Base-by-base conservation (phyloP, 176 grass and related monocot species). In the Dendrocalamus sinicus region DNA sequence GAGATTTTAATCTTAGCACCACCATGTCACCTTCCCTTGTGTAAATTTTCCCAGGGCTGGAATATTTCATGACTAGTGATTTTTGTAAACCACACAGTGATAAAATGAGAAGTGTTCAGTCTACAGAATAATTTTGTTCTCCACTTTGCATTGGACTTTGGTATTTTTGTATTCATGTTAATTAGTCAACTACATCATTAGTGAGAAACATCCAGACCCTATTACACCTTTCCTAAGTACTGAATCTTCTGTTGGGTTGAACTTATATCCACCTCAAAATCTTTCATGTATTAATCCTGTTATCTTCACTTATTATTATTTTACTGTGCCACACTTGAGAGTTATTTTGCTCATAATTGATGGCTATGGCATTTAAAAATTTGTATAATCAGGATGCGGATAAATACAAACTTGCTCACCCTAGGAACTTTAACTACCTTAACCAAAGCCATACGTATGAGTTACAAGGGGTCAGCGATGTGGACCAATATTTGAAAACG, bases 391-490 rank as follows among this genome's bases (percentile, higher is more conserved):
- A 97, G 94, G 91, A 97, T 93, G 89, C 91, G 15, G 94, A 93
- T 67, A 97, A 92, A 77, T 97, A 90, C 75, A 93, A 90, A 81
- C 94, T 97, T 90, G 87, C 83, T 79, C 82, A 93, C 59, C 89
- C 89, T 72, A 90, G 66, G 73, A 92, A 86, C 71, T 97, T 97
- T 78, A 88, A 93, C 80, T 97, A 97, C 28, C 76, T 97, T 76
- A 93, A 93, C 85, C 94, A 97, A 90, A 97, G 94, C 79, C 89
- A 86, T 17, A 84, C 76, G 5, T 93, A 92, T 86, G 94, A 97
- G n/a, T 69, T 97, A 81, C 70, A 93, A 86, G 94, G 94, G 53
- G 60, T 92, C 43, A 92, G 43, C 45, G 87, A 86, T 47, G 75
- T 79, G 10, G 87, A 97, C 52, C 46, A 91, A 80, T 97, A 97